Evolutionary conservation across 2,329 filamentous ascomycete species (phyloP).

Genomic region (Phyllosticta citrichinensis): DNA sequence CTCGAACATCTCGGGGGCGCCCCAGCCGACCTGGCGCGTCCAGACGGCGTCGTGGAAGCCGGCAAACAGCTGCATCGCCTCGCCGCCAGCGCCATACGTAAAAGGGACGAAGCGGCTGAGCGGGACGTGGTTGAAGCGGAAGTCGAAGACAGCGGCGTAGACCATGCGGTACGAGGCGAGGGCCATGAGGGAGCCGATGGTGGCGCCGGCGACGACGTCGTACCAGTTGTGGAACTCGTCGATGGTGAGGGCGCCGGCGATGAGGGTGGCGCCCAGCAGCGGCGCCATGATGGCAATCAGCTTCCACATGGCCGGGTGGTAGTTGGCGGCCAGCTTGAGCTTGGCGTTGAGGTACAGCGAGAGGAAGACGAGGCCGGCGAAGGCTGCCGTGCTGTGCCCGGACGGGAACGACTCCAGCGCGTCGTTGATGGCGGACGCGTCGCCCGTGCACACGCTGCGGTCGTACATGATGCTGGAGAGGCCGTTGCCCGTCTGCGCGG

Average conservation of each 20-base stretch:
- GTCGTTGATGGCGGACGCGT: conserved; percentile 55
- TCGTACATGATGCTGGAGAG: conserved; percentile 57
- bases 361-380: conserved; percentile 60
- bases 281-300: conserved; percentile 54
- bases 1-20: conserved; percentile 28
- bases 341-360: conserved; percentile 70
- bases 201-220: conserved; percentile 55
- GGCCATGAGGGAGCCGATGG: conserved; percentile 56
- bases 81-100: conserved; percentile 35
- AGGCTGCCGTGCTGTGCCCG: conserved; percentile 64
- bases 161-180: conserved; percentile 57
- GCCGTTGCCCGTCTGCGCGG: conserved; percentile 38
- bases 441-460: conserved; percentile 58
- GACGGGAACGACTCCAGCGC: conserved; percentile 61
- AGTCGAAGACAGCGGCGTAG: conserved; percentile 60
- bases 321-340: conserved; percentile 64
- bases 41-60: conserved; percentile 46
- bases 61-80: conserved; percentile 27
- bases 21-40: conserved; percentile 53
- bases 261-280: conserved; percentile 56
- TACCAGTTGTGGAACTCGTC: conserved; percentile 65
- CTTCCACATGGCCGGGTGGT: conserved; percentile 67
- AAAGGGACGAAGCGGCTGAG: conserved; percentile 50
- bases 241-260: conserved; percentile 60
- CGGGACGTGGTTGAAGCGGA: conserved; percentile 56